These are phyloP conservation scores for Suillus variegatus DNA, from an alignment of 768 basidiomycete genomes.

Conservation along the genomic window DNA sequence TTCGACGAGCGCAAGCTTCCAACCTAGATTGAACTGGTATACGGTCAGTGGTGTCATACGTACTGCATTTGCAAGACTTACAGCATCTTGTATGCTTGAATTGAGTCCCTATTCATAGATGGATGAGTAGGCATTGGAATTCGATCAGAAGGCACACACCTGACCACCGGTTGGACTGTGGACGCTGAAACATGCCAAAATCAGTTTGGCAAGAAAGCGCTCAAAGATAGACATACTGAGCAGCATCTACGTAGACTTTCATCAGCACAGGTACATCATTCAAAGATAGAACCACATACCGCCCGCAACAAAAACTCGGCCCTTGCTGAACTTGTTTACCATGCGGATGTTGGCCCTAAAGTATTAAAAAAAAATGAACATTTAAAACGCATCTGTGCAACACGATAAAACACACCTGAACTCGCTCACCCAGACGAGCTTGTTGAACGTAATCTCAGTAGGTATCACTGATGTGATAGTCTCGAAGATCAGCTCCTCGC, in stretches of 20 bases:
- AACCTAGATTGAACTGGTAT: slow-evolving; percentile 39
- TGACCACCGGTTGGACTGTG: neutral
- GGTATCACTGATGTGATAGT: slow-evolving; percentile 20
- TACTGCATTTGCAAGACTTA: slow-evolving; percentile 18
- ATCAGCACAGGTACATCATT: neutral
- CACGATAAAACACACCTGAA: slow-evolving; percentile 27
- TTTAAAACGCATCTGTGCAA: neutral
- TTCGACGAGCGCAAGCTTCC: slow-evolving; percentile 43
- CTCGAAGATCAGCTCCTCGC: slow-evolving; percentile 30
- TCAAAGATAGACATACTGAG: neutral
- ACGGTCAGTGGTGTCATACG: neutral
- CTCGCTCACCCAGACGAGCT: slow-evolving; percentile 27
- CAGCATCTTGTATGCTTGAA: slow-evolving; percentile 39
- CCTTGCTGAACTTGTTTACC: neutral
- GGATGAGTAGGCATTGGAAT: neutral
- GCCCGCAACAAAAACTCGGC: neutral
- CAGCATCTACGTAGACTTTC: neutral
- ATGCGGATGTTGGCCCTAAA: neutral
- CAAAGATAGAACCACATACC: neutral
- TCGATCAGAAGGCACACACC: neutral
- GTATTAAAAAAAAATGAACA: neutral
- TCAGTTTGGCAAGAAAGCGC: neutral
- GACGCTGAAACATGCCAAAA: neutral
- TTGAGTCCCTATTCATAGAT: slow-evolving; percentile 36
- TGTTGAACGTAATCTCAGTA: slow-evolving; percentile 26